Evolutionary conservation across 1,139 yeast species (phyloP).

Genomic region (Zygosaccharomyces sapae): DNA sequence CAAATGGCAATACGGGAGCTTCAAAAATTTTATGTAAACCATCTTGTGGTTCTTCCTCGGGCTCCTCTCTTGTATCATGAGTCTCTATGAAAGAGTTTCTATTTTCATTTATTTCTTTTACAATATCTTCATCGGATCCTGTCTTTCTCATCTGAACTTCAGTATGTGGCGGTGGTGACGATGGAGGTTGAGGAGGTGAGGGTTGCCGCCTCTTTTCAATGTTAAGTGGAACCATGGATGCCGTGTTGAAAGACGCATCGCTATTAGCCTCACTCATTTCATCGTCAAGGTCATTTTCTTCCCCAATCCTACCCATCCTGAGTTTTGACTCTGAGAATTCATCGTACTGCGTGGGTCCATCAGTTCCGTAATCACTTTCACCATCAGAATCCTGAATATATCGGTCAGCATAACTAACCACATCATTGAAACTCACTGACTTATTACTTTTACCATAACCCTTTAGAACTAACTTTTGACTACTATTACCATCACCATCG

Average conservation of each 20-base stretch:
- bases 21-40: slow-evolving; percentile 31
- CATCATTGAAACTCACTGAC: slow-evolving; percentile 39
- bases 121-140: neutral
- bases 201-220: slow-evolving; percentile 28
- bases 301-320: slow-evolving; percentile 16
- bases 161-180: neutral
- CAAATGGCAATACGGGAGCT: slow-evolving; percentile 35
- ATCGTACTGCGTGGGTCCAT: slow-evolving; percentile 27
- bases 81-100: slow-evolving; percentile 3
- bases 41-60: slow-evolving; percentile 14
- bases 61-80: slow-evolving; percentile 5
- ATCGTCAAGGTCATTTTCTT: slow-evolving; percentile 15
- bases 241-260: slow-evolving; percentile 33
- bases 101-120: slow-evolving; percentile 1
- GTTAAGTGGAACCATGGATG: slow-evolving; percentile 28
- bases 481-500: too few species aligned
- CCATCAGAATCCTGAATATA: slow-evolving; percentile 29
- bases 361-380: slow-evolving; percentile 18
- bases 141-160: neutral
- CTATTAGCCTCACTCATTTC: slow-evolving; percentile 37
- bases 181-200: slow-evolving; percentile 1
- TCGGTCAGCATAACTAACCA: slow-evolving; percentile 35
- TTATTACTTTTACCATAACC: slow-evolving; percentile 28
- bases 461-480: slow-evolving; percentile 5
- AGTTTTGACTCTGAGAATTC: slow-evolving; percentile 28